A percentile compares a stretch with the other conserved stretches of the same genome.
These are phyloP conservation scores for Colletotrichum navitas DNA, from an alignment of 2,329 filamentous ascomycete genomes.

Conservation along the genomic window DNA sequence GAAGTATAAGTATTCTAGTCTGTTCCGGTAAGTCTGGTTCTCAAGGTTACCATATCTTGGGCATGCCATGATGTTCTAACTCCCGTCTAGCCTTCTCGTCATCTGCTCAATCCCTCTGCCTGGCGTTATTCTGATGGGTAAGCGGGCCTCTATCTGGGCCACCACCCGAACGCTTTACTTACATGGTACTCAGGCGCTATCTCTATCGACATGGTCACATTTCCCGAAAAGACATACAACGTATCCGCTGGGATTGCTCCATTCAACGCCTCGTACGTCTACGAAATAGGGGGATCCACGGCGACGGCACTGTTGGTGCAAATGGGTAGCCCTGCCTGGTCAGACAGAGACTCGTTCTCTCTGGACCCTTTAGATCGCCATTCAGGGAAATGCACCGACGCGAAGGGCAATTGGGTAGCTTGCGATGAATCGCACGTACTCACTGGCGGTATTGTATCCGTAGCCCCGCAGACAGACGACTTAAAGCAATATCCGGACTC, in stretches of 20 bases:
- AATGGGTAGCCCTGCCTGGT: slow-evolving; percentile 38
- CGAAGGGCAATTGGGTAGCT: slow-evolving; percentile 18
- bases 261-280: slow-evolving; percentile 35
- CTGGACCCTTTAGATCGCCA: slow-evolving; percentile 17
- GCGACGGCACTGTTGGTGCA: slow-evolving; percentile 29
- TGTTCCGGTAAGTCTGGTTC: slow-evolving; percentile 27
- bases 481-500: slow-evolving; percentile 14
- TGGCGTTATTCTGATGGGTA: slow-evolving; percentile 36
- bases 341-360: slow-evolving; percentile 32
- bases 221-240: slow-evolving; percentile 34
- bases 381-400: slow-evolving; percentile 1
- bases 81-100: slow-evolving; percentile 16
- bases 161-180: background rate
- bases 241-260: slow-evolving; percentile 31
- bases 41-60: background rate
- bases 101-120: slow-evolving; percentile 35
- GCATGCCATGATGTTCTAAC: background rate
- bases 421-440: slow-evolving; percentile 36
- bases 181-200: slow-evolving; percentile 2
- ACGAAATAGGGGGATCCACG: slow-evolving; percentile 13
- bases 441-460: slow-evolving; percentile 23
- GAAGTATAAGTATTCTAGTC: slow-evolving; percentile 36
- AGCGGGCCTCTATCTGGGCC: background rate
- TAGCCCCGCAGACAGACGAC: slow-evolving; percentile 31
- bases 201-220: slow-evolving; percentile 32